phyloP scores from a whole-genome alignment of 2,329 filamentous ascomycete genomes.

The Calycina marina region DNA sequence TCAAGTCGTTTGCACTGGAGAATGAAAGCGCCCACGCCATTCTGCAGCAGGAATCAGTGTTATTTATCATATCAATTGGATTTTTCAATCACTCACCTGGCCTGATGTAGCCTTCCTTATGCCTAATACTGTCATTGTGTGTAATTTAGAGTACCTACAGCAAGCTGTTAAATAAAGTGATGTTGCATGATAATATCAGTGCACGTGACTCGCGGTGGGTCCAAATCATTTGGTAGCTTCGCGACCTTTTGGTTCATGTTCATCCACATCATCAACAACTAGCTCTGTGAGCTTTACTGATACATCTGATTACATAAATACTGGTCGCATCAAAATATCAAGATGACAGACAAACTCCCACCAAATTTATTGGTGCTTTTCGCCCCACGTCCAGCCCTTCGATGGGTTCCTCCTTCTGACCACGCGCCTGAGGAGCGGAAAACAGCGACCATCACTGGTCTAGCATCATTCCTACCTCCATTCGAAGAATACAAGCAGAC shows the following conservation, averaged over 20 bases:
- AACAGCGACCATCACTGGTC: conserved; percentile 56
- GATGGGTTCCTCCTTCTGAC: conserved; percentile 76
- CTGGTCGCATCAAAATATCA: conserved; percentile 14
- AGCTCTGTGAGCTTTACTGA: conserved; percentile 7
- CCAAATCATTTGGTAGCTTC: not conserved
- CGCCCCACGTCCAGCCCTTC: conserved; percentile 79
- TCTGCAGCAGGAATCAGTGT: conserved; percentile 40
- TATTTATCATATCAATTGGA: not conserved
- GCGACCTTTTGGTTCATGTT: not conserved
- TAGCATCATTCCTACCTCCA: conserved; percentile 61
- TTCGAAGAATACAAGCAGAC: conserved; percentile 66
- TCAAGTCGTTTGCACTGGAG: conserved; percentile 92
- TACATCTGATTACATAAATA: conserved; percentile 1
- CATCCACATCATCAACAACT: conserved; percentile 5
- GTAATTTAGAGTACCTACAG: too few relatives aligned
- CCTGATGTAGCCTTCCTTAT: conserved; percentile 36
- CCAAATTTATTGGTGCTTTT: conserved; percentile 88
- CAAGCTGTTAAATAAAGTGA: too few relatives aligned
- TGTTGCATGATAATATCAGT: too few relatives aligned
- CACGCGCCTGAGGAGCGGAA: conserved; percentile 68
- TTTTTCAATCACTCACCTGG: conserved; percentile 29
- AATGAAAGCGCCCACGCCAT: conserved; percentile 93
- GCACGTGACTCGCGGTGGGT: too few relatives aligned
- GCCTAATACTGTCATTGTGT: conserved; percentile 36
- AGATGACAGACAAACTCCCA: conserved; percentile 93